Percentiles rank a stretch among this genome's conserved stretches.
Conservation (phyloP, 495 filamentous ascomycete species). For the Penicillium cinerascens region DNA sequence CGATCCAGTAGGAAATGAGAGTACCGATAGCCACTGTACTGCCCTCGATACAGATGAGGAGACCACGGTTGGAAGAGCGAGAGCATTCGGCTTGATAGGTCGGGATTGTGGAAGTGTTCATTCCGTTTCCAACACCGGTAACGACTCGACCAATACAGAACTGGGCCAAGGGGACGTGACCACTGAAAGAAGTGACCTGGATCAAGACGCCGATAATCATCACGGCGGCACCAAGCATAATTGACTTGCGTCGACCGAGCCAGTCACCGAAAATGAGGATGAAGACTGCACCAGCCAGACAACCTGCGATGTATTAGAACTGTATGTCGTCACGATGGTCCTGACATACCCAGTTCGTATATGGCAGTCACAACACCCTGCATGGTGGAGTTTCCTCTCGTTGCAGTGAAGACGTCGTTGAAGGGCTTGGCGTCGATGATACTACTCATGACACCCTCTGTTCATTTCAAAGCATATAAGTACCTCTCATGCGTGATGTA, state of each 20-base stretch:
- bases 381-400: constrained; percentile 63
- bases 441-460: constrained; percentile 69
- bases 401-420: constrained; percentile 65
- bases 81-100: constrained; percentile 79
- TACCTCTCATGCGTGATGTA: background rate
- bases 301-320: constrained; percentile 23
- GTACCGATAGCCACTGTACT: constrained; percentile 72
- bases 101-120: constrained; percentile 74
- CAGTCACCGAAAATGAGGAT: constrained; percentile 65
- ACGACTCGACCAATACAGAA: constrained; percentile 72
- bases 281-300: constrained; percentile 71
- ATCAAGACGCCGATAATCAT: constrained; percentile 81
- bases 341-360: constrained; percentile 60
- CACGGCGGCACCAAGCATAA: constrained; percentile 59
- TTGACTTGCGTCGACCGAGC: constrained; percentile 62
- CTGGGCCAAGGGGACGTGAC: constrained; percentile 52
- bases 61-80: constrained; percentile 70
- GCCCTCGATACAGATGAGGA: constrained; percentile 82
- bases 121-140: constrained; percentile 74
- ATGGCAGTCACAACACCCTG: constrained; percentile 82
- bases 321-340: background rate
- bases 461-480: background rate
- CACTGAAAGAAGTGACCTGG: constrained; percentile 57
- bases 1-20: constrained; percentile 80
- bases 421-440: constrained; percentile 74